Evolutionary conservation across 2,329 filamentous ascomycete species (phyloP).

Genomic region (Xylaria sp.): DNA sequence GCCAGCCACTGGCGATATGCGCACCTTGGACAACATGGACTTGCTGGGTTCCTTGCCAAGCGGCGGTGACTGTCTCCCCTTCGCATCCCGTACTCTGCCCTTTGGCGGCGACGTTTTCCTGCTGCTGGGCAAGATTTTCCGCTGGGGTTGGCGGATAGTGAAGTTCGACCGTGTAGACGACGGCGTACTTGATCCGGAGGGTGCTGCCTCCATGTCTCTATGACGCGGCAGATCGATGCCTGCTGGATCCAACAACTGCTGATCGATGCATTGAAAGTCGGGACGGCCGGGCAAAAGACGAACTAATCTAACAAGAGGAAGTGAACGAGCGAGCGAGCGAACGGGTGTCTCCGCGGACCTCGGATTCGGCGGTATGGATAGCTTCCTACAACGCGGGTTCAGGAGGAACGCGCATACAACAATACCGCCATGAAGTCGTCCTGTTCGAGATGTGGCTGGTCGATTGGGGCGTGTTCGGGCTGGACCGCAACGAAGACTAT

Average conservation of each 20-base stretch:
- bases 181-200: conserved; percentile 30
- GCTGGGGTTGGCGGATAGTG: conserved; percentile 28
- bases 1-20: conserved; percentile 25
- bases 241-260: conserved; percentile 26
- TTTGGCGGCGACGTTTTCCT: conserved; percentile 26
- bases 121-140: conserved; percentile 26
- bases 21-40: conserved; percentile 20
- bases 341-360: conserved; percentile 1
- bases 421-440: neutral
- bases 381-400: neutral
- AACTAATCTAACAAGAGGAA: conserved; percentile 5
- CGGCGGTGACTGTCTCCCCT: conserved; percentile 29
- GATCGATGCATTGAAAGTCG: conserved; percentile 37
- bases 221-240: conserved; percentile 35
- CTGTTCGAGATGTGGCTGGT: neutral
- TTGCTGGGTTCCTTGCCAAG: conserved; percentile 22
- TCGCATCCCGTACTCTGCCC: conserved; percentile 23
- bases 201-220: conserved; percentile 38
- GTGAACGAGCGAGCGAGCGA: neutral
- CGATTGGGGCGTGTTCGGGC: no score
- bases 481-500: neutral
- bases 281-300: conserved; percentile 4
- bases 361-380: neutral
- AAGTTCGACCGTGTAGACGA: conserved; percentile 30
- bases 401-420: neutral